These are phyloP conservation scores for Calonectria fujianensis DNA, from an alignment of 2,329 filamentous ascomycete genomes.

Conservation along the genomic window DNA sequence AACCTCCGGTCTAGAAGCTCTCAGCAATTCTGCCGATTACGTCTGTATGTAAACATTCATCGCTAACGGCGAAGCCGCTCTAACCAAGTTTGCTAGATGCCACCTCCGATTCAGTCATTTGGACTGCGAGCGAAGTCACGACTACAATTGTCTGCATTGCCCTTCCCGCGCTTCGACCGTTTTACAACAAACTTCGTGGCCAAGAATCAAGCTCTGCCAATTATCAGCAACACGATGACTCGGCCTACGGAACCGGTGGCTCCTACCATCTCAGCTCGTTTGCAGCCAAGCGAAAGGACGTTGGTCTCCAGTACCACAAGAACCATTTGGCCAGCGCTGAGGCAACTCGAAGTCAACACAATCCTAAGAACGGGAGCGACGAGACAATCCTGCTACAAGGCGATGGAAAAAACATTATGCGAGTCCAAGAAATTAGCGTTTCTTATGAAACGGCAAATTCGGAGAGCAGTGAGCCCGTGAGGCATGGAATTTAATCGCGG, in stretches of 20 bases:
- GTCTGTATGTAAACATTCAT: slow-evolving; percentile 24
- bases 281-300: slow-evolving; percentile 31
- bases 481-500: neutral
- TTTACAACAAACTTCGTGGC: slow-evolving; percentile 41
- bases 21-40: slow-evolving; percentile 41
- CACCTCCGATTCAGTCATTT: slow-evolving; percentile 42
- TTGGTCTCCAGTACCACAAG: slow-evolving; percentile 5
- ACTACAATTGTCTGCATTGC: slow-evolving; percentile 41
- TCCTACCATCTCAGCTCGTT: slow-evolving; percentile 38
- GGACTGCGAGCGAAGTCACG: slow-evolving; percentile 45
- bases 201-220: slow-evolving; percentile 43
- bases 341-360: slow-evolving; percentile 25
- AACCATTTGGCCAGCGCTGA: slow-evolving; percentile 34
- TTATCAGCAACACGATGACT: slow-evolving; percentile 44
- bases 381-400: slow-evolving; percentile 42
- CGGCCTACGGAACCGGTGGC: slow-evolving; percentile 29
- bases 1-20: slow-evolving; percentile 32
- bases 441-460: slow-evolving; percentile 37
- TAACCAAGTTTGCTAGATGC: slow-evolving; percentile 23
- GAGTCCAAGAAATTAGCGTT: slow-evolving; percentile 41
- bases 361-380: slow-evolving; percentile 41
- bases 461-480: slow-evolving; percentile 11
- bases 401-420: slow-evolving; percentile 38
- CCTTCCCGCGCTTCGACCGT: slow-evolving; percentile 36
- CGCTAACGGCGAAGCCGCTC: neutral